phyloP scores from a whole-genome alignment of 306 rosid genomes.

The Nissolia schottii region DNA sequence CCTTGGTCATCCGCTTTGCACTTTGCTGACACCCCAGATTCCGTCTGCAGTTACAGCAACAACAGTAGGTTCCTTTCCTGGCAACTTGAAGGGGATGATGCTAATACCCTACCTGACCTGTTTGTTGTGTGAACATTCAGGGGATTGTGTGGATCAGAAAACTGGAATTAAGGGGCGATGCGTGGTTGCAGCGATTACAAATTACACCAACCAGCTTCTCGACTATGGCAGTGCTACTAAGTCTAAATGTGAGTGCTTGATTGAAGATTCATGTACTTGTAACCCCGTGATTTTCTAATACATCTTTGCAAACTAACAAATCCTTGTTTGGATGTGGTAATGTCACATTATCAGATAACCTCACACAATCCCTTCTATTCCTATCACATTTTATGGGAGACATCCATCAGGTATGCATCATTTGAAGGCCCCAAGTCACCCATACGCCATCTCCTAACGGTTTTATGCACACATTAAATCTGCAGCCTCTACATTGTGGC shows the following conservation, averaged over 20 bases:
- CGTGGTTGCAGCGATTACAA: conserved; percentile 63
- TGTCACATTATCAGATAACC: conserved; percentile 52
- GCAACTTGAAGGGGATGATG: neutral
- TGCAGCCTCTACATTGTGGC: conserved; percentile 92
- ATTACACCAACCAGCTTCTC: conserved; percentile 74
- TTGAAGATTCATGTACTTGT: neutral
- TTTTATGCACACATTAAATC: neutral
- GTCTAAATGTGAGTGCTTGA: conserved; percentile 37
- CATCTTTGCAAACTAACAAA: neutral
- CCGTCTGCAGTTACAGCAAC: conserved; percentile 48
- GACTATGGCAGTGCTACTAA: conserved; percentile 12
- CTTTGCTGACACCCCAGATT: conserved; percentile 68
- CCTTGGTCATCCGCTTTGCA: conserved; percentile 85
- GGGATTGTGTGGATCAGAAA: conserved; percentile 74
- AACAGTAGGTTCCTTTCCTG: conserved; percentile 35
- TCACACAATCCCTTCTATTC: conserved; percentile 71
- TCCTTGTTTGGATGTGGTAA: neutral
- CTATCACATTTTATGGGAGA: conserved; percentile 87
- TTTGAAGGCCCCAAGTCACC: neutral
- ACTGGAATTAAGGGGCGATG: conserved; percentile 53
- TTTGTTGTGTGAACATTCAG: conserved; percentile 26
- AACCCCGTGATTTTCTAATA: neutral
- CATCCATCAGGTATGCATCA: conserved; percentile 64
- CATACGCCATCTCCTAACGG: neutral
- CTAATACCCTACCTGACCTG: neutral